Conservation (phyloP, 2,329 filamentous ascomycete genomes). For the Colletotrichum sidae region DNA sequence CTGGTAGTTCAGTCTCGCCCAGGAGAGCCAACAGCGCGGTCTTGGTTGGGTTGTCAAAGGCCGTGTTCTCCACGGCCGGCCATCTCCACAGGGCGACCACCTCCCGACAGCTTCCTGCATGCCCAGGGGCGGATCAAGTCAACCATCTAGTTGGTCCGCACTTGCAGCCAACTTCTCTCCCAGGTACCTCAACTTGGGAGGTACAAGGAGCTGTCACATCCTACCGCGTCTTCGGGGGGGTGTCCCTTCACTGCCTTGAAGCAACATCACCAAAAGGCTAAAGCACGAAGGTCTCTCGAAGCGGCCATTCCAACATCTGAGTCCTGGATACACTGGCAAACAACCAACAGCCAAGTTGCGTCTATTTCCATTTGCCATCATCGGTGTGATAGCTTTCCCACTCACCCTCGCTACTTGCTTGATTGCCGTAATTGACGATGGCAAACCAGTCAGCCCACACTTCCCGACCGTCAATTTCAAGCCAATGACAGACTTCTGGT, state of each 20-base stretch:
- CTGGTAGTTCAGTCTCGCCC: conserved; percentile 8
- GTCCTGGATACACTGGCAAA: conserved; percentile 35
- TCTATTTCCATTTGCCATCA: conserved; percentile 36
- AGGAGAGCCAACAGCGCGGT: conserved; percentile 22
- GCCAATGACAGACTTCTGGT: conserved; percentile 36
- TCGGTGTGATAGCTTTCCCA: conserved; percentile 36
- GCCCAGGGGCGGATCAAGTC: conserved; percentile 35
- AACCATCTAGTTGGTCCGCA: conserved; percentile 38
- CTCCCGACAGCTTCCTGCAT: conserved; percentile 36
- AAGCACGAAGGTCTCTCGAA: conserved; percentile 33
- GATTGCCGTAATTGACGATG: conserved; percentile 38
- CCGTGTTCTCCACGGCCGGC: conserved; percentile 36
- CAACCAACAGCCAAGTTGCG: conserved; percentile 37
- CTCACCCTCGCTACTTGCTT: conserved; percentile 24
- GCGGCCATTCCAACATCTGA: conserved; percentile 26
- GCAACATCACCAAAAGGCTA: conserved; percentile 30
- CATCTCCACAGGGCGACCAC: conserved; percentile 34
- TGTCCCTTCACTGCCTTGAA: conserved; percentile 38
- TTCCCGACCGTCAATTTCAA: conserved; percentile 33
- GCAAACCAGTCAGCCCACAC: conserved; percentile 39
- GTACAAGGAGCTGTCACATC: conserved; percentile 34
- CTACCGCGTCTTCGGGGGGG: conserved; percentile 27
- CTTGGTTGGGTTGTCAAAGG: conserved; percentile 27
- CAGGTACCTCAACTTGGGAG: conserved; percentile 38
- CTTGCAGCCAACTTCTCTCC: conserved; percentile 33